Evolutionary conservation across 2,329 filamentous ascomycete genomes (phyloP).

Genomic region (Fusarium chuoi): DNA sequence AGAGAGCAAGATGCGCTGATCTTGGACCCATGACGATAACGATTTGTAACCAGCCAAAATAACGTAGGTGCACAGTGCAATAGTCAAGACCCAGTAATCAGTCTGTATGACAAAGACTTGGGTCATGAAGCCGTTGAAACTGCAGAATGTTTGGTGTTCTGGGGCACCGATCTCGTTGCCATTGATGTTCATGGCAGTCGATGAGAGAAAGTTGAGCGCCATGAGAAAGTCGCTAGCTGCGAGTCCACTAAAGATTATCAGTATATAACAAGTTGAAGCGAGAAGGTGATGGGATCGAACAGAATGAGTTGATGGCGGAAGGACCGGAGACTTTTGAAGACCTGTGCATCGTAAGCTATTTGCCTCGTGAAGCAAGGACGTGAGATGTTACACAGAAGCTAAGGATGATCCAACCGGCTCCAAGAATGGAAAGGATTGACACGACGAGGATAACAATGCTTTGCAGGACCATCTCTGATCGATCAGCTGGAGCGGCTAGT

Average conservation of each 20-base stretch:
- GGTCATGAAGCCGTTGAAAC: background rate
- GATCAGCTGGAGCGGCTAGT: background rate
- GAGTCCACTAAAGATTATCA: accelerated
- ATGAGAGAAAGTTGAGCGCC: background rate
- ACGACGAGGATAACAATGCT: background rate
- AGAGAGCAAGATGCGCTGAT: background rate
- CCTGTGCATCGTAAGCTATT: background rate
- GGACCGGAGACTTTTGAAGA: background rate
- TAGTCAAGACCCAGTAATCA: background rate
- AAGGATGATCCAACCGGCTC: background rate
- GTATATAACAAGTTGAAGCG: background rate
- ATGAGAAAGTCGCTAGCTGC: background rate
- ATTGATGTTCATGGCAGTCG: background rate
- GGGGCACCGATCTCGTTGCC: background rate
- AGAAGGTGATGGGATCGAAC: accelerated
- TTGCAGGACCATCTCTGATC: background rate
- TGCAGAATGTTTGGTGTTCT: background rate
- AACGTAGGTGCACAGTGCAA: background rate
- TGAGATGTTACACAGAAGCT: background rate
- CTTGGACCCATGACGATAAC: background rate
- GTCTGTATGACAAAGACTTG: conserved; percentile 1
- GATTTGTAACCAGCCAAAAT: background rate
- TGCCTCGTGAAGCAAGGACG: no score
- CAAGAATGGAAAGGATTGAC: background rate
- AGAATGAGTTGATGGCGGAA: background rate